phyloP scores from a whole-genome alignment of 1,284 basidiomycete species.

The Anthracocystis setariae region DNA sequence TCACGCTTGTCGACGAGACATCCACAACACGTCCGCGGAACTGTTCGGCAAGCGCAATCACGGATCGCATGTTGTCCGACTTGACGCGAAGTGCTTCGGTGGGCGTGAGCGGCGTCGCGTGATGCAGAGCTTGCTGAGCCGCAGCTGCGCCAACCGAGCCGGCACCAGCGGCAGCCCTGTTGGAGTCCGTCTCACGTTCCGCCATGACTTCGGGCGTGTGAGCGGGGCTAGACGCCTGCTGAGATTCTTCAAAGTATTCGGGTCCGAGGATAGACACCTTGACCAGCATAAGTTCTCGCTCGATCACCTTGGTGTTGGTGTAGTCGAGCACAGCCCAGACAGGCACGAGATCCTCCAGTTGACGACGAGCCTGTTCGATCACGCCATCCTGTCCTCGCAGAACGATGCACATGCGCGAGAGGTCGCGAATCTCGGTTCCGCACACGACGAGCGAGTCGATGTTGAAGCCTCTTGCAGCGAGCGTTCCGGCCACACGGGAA shows the following conservation, averaged over 20 bases:
- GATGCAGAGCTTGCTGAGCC: conserved; percentile 12
- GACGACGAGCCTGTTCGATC: conserved; percentile 81
- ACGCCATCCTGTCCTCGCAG: conserved; percentile 96
- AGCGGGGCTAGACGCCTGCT: conserved; percentile 33
- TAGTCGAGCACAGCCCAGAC: conserved; percentile 68
- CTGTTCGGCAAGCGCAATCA: conserved; percentile 84
- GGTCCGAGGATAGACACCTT: conserved; percentile 96
- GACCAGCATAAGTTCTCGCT: conserved; percentile 86
- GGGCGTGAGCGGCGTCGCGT: conserved; percentile 73
- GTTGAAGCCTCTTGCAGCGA: conserved; percentile 97
- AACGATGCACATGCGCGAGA: conserved; percentile 98
- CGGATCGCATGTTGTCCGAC: conserved; percentile 86
- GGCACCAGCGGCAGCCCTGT: conserved; percentile 15
- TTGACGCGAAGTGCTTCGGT: conserved; percentile 87
- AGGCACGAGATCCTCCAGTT: conserved; percentile 66
- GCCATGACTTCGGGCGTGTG: conserved; percentile 53
- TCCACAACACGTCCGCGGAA: conserved; percentile 95
- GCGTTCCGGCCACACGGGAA: conserved; percentile 94
- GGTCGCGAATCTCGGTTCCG: conserved; percentile 94
- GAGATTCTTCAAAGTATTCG: conserved; percentile 82
- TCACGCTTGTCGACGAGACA: conserved; percentile 90
- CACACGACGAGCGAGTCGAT: conserved; percentile 98
- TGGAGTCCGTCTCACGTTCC: conserved; percentile 45
- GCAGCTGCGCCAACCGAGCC: conserved; percentile 14
- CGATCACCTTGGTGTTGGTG: conserved; percentile 73